These are phyloP conservation scores for Gossypium longicalyx DNA, from an alignment of 345 rosid genomes.

Conservation along the genomic window DNA sequence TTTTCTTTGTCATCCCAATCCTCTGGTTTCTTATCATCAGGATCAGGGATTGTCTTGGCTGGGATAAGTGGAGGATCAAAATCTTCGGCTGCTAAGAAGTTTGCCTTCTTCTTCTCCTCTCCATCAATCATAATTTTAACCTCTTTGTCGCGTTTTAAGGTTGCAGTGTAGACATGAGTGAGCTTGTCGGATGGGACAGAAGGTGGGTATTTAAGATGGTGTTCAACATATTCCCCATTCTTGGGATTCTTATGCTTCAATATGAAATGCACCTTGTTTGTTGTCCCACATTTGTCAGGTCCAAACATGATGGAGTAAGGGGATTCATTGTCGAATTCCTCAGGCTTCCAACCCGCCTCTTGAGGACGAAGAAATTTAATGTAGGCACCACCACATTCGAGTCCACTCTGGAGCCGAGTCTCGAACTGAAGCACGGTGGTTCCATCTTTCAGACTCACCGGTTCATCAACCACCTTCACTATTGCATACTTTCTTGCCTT, in stretches of 20 bases:
- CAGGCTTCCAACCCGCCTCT: conserved; percentile 59
- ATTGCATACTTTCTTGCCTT: conserved; percentile 75
- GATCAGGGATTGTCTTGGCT: conserved; percentile 76
- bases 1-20: conserved; percentile 82
- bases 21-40: conserved; percentile 81
- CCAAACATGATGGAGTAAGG: conserved; percentile 90
- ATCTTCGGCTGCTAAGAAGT: conserved; percentile 61
- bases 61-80: conserved; percentile 82
- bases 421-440: conserved; percentile 72
- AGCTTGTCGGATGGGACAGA: conserved; percentile 75
- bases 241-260: conserved; percentile 85
- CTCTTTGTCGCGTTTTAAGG: conserved; percentile 63
- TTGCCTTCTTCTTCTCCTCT: conserved; percentile 70
- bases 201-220: conserved; percentile 74
- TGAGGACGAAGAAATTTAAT: conserved; percentile 73
- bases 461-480: conserved; percentile 62
- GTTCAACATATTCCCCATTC: conserved; percentile 73
- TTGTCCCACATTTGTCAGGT: conserved; percentile 84
- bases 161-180: conserved; percentile 78
- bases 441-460: conserved; percentile 54
- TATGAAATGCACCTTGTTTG: conserved; percentile 87
- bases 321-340: conserved; percentile 62
- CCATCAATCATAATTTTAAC: conserved; percentile 63
- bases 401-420: conserved; percentile 68
- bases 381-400: conserved; percentile 91